These are phyloP conservation scores for Schizochytrium sp. DNA, from an alignment of 108 stramenopile species.

Conservation along the genomic window DNA sequence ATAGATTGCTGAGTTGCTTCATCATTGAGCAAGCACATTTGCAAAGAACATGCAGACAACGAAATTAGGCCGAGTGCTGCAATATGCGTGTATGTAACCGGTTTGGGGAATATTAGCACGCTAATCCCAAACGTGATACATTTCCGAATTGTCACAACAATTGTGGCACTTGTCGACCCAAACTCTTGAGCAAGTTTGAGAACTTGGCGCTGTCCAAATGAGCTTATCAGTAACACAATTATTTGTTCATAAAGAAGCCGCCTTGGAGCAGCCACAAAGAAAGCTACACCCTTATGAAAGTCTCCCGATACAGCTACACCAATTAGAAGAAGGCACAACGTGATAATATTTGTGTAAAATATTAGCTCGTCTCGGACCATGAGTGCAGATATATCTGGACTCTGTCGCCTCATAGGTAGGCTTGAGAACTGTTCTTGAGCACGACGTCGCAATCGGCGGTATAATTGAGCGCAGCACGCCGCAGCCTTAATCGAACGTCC, in stretches of 20 bases:
- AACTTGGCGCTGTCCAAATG: conserved; percentile 5
- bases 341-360: background rate
- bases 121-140: conserved; percentile 43
- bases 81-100: background rate
- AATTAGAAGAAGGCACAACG: background rate
- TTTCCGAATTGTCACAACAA: conserved; percentile 51
- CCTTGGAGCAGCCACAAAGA: background rate
- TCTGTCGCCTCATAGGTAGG: background rate
- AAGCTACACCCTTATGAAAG: background rate
- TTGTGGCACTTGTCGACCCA: conserved; percentile 45
- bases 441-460: no score
- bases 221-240: background rate
- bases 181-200: background rate
- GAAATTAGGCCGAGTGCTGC: conserved; percentile 6
- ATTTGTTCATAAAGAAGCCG: background rate
- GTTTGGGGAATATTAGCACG: conserved; percentile 40
- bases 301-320: background rate
- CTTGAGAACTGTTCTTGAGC: no score
- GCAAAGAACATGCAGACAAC: conserved; percentile 14
- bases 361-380: conserved; percentile 13
- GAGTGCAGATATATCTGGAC: background rate
- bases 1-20: background rate
- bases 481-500: background rate
- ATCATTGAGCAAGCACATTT: background rate
- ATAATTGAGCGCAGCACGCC: background rate